These are phyloP conservation scores for Fusarium dimerum DNA, from an alignment of 2,329 filamentous ascomycete species.

Conservation along the genomic window DNA sequence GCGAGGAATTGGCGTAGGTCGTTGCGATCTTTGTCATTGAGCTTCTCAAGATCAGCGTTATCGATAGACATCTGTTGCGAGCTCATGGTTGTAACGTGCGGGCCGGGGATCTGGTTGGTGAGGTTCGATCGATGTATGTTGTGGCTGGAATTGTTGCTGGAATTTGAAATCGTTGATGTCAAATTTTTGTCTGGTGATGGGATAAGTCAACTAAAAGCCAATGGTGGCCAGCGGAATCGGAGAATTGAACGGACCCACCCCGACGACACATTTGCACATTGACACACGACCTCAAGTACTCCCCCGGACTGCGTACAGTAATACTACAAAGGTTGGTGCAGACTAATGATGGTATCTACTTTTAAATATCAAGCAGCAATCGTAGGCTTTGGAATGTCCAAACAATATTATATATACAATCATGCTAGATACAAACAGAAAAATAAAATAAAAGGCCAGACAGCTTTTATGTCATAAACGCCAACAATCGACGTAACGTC, in stretches of 20 bases:
- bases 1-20: slow-evolving; percentile 85
- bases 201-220: not conserved
- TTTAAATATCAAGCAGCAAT: too few species aligned
- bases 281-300: too few species aligned
- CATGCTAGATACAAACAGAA: too few species aligned
- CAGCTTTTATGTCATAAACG: too few species aligned
- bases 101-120: not conserved
- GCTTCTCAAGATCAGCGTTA: slow-evolving; percentile 68
- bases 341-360: too few species aligned
- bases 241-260: not conserved
- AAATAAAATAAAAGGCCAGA: too few species aligned
- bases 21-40: slow-evolving; percentile 79
- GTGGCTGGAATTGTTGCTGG: slow-evolving; percentile 1
- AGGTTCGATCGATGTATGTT: slow-evolving; percentile 3
- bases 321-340: too few species aligned
- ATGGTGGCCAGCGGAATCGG: not conserved
- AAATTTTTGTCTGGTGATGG: not conserved
- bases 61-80: slow-evolving; percentile 42
- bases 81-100: slow-evolving; percentile 34
- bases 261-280: not conserved
- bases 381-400: too few species aligned
- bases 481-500: too few species aligned
- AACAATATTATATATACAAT: too few species aligned
- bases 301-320: too few species aligned
- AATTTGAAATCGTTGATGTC: not conserved